phyloP scores from a whole-genome alignment of 148 eudicot genomes.

The Pharnaceum exiguum region DNA sequence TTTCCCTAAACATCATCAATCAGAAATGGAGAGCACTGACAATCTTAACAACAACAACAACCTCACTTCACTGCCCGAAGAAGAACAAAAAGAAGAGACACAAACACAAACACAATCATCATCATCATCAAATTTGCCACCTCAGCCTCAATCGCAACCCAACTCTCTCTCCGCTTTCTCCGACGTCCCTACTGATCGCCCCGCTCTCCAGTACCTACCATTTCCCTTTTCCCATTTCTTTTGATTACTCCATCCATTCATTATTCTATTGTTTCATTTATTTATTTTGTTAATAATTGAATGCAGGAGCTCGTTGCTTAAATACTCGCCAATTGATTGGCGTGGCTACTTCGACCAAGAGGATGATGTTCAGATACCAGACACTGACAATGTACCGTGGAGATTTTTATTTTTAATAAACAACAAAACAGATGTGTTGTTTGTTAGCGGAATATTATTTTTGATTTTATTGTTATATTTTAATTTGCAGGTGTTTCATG shows the following conservation, averaged over 20 bases:
- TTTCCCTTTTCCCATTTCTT: not conserved
- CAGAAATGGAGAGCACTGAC: no score
- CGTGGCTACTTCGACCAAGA: constrained; percentile 69
- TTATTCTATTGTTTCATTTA: not conserved
- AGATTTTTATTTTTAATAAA: no score
- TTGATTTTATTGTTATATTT: not conserved
- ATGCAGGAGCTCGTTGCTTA: constrained; percentile 52
- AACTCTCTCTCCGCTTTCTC: constrained; percentile 19
- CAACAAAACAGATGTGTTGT: no score
- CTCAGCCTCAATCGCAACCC: no score
- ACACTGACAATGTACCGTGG: constrained; percentile 69
- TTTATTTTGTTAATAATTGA: not conserved
- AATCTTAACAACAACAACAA: no score
- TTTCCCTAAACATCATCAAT: no score
- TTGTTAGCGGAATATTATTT: no score
- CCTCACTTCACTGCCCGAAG: no score
- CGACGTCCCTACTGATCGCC: constrained; percentile 17
- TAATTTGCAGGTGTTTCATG: constrained; percentile 70
- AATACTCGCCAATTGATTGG: constrained; percentile 77
- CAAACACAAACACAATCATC: no score
- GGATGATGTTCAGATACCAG: constrained; percentile 70
- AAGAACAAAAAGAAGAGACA: no score
- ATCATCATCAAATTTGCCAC: no score
- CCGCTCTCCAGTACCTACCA: constrained; percentile 4
- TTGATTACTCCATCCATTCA: not conserved